Conservation (phyloP, 2,329 filamentous ascomycete genomes). For the Coniochaeta prunicola region DNA sequence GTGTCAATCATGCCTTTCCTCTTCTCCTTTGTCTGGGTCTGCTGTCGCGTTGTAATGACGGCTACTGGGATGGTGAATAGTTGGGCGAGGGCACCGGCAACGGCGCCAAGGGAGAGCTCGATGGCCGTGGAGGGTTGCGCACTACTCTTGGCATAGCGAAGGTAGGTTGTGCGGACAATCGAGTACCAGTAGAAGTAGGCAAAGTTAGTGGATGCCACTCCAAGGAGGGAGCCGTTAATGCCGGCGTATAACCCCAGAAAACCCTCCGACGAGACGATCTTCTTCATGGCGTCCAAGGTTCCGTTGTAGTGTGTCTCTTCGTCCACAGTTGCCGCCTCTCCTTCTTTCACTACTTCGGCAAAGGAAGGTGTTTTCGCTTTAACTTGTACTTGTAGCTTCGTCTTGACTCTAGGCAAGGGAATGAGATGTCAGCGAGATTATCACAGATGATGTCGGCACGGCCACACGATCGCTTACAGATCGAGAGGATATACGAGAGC, state of each 20-base stretch:
- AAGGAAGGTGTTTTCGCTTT: constrained; percentile 49
- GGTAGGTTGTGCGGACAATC: constrained; percentile 73
- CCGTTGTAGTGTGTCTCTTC: constrained; percentile 72
- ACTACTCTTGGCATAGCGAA: constrained; percentile 46
- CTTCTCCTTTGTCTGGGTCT: constrained; percentile 80
- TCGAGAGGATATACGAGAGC: constrained; percentile 93
- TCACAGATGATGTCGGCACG: neutral
- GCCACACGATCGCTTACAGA: constrained; percentile 58
- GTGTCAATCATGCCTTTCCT: constrained; percentile 83
- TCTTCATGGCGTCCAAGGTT: constrained; percentile 79
- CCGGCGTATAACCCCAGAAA: constrained; percentile 79
- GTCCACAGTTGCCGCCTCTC: constrained; percentile 22
- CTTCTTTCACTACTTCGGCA: constrained; percentile 29
- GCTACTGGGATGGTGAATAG: constrained; percentile 94
- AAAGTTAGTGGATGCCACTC: constrained; percentile 96
- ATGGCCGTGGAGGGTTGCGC: constrained; percentile 65
- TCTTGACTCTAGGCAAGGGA: constrained; percentile 67
- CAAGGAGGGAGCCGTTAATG: constrained; percentile 77
- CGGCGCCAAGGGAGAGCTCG: constrained; percentile 78
- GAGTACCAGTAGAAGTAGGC: constrained; percentile 99
- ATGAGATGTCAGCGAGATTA: constrained; percentile 1
- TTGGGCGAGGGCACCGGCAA: constrained; percentile 86
- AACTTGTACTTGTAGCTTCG: constrained; percentile 88
- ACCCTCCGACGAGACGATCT: constrained; percentile 77
- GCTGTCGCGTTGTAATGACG: constrained; percentile 91